A percentile compares a stretch with the other conserved stretches of the same genome.
Conservation (phyloP, 768 basidiomycete genomes). For the Mycena pura region DNA sequence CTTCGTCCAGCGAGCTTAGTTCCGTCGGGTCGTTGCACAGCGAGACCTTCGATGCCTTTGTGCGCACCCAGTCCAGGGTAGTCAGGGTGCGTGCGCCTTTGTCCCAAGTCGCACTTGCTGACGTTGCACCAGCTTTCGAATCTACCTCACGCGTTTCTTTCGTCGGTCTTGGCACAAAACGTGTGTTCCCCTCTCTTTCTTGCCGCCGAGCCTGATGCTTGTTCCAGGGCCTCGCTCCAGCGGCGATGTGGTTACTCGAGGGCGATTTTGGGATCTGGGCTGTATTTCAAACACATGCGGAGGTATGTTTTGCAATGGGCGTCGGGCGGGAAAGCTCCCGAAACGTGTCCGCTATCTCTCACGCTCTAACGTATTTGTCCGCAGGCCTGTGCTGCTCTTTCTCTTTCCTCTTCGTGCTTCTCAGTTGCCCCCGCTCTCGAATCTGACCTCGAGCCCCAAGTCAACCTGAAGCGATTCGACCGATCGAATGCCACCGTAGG, state of each 20-base stretch:
- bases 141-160: constrained; percentile 8
- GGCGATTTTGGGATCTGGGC: constrained; percentile 17
- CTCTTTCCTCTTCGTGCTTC: constrained; percentile 54
- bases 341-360: not conserved
- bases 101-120: not conserved
- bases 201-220: not conserved
- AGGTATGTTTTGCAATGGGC: constrained; percentile 12
- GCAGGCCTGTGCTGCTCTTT: constrained; percentile 64
- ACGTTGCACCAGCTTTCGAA: not conserved
- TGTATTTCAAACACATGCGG: constrained; percentile 26
- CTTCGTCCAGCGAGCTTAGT: constrained; percentile 22
- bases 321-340: constrained; percentile 4
- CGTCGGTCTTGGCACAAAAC: constrained; percentile 7
- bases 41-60: constrained; percentile 23
- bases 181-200: not conserved
- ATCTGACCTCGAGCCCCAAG: constrained; percentile 65
- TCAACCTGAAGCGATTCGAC: constrained; percentile 57
- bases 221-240: constrained; percentile 17
- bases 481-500: constrained; percentile 14
- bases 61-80: constrained; percentile 19
- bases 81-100: constrained; percentile 16
- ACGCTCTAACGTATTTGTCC: not conserved
- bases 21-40: constrained; percentile 8
- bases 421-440: constrained; percentile 64
- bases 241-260: constrained; percentile 15